Conservation (phyloP, 306 rosid genomes). For the Casuarina glauca region DNA sequence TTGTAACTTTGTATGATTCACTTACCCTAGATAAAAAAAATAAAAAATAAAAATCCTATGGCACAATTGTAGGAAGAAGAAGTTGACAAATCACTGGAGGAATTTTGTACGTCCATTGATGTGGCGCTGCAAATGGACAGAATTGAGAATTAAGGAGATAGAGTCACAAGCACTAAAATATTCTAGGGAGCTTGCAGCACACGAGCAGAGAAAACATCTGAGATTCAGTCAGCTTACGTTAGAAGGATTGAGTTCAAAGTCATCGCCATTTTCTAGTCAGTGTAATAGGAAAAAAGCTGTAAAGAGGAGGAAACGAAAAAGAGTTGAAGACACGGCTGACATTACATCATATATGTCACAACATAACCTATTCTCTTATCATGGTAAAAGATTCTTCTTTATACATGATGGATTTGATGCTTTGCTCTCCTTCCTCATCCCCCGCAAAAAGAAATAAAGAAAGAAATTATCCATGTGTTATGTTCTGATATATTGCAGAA, state of each 20-base stretch:
- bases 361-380: slow-evolving; percentile 72
- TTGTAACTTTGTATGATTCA: slow-evolving; percentile 29
- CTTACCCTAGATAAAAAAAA: background rate
- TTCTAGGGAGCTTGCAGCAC: slow-evolving; percentile 55
- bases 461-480: slow-evolving; percentile 24
- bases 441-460: background rate
- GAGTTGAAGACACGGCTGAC: slow-evolving; percentile 68
- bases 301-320: slow-evolving; percentile 77
- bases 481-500: slow-evolving; percentile 51
- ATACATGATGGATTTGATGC: slow-evolving; percentile 3
- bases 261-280: slow-evolving; percentile 58
- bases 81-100: slow-evolving; percentile 86
- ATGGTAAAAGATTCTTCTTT: slow-evolving; percentile 50
- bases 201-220: slow-evolving; percentile 48
- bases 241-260: slow-evolving; percentile 61
- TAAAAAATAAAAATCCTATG: slow-evolving; percentile 9
- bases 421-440: slow-evolving; percentile 21
- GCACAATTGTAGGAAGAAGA: slow-evolving; percentile 64
- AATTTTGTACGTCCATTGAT: slow-evolving; percentile 70
- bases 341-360: slow-evolving; percentile 65
- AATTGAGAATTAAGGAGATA: slow-evolving; percentile 71
- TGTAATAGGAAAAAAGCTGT: slow-evolving; percentile 37
- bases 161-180: slow-evolving; percentile 60
- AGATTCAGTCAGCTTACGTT: slow-evolving; percentile 35
- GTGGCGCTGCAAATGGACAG: slow-evolving; percentile 96